phyloP scores from a whole-genome alignment of 2,329 filamentous ascomycete species.

The Pochonia chlamydosporia region DNA sequence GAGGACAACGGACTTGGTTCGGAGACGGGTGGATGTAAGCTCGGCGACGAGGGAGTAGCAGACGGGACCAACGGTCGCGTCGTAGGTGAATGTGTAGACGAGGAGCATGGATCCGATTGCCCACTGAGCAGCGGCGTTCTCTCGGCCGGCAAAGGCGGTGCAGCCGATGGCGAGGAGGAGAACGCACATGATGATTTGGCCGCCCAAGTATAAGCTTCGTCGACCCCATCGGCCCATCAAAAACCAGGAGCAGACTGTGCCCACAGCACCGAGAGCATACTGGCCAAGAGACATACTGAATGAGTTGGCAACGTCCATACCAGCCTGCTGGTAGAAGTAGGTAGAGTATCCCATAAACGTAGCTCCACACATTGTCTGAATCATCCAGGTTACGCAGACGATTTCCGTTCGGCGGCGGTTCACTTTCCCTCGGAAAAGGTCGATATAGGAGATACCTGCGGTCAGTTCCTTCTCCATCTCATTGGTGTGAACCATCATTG shows the following conservation, averaged over 20 bases:
- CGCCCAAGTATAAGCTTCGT: slow-evolving; percentile 37
- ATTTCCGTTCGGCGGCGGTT: slow-evolving; percentile 42
- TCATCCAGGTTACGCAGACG: slow-evolving; percentile 36
- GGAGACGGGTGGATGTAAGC: slow-evolving; percentile 37
- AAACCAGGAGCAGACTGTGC: slow-evolving; percentile 40
- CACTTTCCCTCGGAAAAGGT: slow-evolving; percentile 39
- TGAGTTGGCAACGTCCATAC: slow-evolving; percentile 30
- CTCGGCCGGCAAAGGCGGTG: slow-evolving; percentile 48
- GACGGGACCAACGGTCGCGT: slow-evolving; percentile 43
- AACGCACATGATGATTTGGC: slow-evolving; percentile 41
- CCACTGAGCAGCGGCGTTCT: slow-evolving; percentile 40
- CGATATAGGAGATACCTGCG: slow-evolving; percentile 35
- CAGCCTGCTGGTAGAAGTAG: slow-evolving; percentile 39
- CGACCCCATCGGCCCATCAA: slow-evolving; percentile 38
- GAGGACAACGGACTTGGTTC: slow-evolving; percentile 40
- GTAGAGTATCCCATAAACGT: slow-evolving; percentile 55
- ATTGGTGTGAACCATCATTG: slow-evolving; percentile 47
- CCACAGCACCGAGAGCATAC: slow-evolving; percentile 37
- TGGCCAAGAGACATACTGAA: slow-evolving; percentile 36
- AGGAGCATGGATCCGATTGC: slow-evolving; percentile 40
- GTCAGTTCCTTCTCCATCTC: slow-evolving; percentile 36
- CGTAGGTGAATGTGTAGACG: slow-evolving; percentile 38
- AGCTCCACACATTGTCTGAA: slow-evolving; percentile 33
- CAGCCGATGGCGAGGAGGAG: slow-evolving; percentile 38
- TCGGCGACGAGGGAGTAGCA: slow-evolving; percentile 76